Evolutionary conservation across 2,329 filamentous ascomycete species (phyloP).

Genomic region (Salinomyces thailandicus): DNA sequence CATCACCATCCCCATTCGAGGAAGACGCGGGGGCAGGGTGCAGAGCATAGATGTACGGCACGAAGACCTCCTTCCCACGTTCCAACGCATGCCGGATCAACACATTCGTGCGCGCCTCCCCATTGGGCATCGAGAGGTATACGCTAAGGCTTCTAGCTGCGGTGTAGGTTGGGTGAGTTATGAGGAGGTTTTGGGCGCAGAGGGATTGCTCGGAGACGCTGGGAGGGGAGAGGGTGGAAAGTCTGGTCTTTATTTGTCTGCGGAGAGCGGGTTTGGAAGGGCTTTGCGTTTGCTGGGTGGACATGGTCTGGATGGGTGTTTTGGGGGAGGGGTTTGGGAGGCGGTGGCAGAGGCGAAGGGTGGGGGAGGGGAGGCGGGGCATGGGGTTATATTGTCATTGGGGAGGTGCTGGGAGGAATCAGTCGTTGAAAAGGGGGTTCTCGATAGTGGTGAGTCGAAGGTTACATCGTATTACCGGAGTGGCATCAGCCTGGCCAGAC

Average conservation of each 20-base stretch:
- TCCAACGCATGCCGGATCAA: conserved; percentile 74
- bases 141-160: conserved; percentile 67
- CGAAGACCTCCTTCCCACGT: conserved; percentile 73
- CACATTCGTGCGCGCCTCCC: conserved; percentile 72
- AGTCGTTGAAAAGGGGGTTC: too few relatives aligned
- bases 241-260: conserved; percentile 54
- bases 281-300: neutral
- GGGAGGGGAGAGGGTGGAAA: conserved; percentile 52
- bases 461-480: too few relatives aligned
- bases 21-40: neutral
- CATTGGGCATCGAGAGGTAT: conserved; percentile 84
- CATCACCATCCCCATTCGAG: neutral
- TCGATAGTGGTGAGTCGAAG: too few relatives aligned
- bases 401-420: too few relatives aligned
- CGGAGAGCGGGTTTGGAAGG: conserved; percentile 42
- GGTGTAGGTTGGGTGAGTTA: conserved; percentile 61
- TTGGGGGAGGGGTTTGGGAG: neutral
- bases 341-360: neutral
- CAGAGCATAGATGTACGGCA: conserved; percentile 59
- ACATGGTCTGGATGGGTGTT: neutral
- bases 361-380: too few relatives aligned
- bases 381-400: too few relatives aligned
- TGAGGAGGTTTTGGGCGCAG: conserved; percentile 53
- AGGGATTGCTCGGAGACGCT: conserved; percentile 60
- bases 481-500: too few relatives aligned